Percentiles rank a stretch among this genome's conserved stretches.
Conservation (phyloP, 202 grass and related monocot genomes). For the Tripidium arundinaceum region DNA sequence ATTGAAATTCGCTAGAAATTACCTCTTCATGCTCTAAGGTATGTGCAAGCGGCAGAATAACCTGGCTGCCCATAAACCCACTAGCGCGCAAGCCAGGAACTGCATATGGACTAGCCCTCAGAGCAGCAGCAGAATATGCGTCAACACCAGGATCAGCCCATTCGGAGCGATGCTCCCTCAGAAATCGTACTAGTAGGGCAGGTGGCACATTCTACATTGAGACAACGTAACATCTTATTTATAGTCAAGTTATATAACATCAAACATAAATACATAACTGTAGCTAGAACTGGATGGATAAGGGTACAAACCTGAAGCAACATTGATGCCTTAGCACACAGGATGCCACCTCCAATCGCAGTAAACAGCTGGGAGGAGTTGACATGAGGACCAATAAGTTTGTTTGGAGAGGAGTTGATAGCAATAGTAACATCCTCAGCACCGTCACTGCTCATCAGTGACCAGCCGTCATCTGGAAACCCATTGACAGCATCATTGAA, state of each 20-base stretch:
- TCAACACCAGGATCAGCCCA: conserved; percentile 90
- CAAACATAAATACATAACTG: background rate
- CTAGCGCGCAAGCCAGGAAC: conserved; percentile 59
- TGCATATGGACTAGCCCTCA: conserved; percentile 66
- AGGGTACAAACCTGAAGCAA: conserved; percentile 63
- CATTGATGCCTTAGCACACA: conserved; percentile 99
- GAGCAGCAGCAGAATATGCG: conserved; percentile 82
- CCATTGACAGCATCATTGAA: conserved; percentile 97
- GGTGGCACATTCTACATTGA: conserved; percentile 82
- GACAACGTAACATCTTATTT: background rate
- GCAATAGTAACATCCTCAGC: conserved; percentile 88
- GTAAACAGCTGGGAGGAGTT: conserved; percentile 61
- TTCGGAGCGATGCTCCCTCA: conserved; percentile 94
- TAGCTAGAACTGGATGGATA: background rate
- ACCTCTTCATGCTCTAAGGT: conserved; percentile 97
- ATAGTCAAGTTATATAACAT: conserved; percentile 8
- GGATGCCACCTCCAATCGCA: conserved; percentile 57
- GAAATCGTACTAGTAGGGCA: conserved; percentile 80
- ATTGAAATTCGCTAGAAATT: conserved; percentile 21
- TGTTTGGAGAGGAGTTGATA: conserved; percentile 85
- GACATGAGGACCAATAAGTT: conserved; percentile 70
- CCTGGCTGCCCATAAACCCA: conserved; percentile 79
- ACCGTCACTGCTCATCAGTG: conserved; percentile 75
- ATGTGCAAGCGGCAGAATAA: conserved; percentile 91
- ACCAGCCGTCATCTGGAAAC: conserved; percentile 91